Evolutionary conservation across 2,329 filamentous ascomycete species (phyloP).

Genomic region (Phialocephala sp.): DNA sequence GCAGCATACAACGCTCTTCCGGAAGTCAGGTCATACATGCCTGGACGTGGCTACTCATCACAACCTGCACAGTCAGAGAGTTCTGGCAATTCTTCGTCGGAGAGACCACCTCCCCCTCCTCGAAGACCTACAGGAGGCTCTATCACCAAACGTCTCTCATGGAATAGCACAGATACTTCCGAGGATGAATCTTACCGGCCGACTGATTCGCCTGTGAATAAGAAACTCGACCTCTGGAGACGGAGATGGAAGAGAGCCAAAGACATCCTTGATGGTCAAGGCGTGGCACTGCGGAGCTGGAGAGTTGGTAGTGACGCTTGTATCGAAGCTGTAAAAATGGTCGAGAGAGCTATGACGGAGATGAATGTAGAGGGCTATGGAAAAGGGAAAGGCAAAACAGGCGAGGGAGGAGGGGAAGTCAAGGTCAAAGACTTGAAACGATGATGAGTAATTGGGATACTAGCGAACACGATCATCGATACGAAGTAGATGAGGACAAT

Average conservation of each 20-base stretch:
- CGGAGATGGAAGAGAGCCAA: slow-evolving; percentile 71
- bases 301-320: slow-evolving; percentile 73
- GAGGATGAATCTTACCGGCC: slow-evolving; percentile 38
- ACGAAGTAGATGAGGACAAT: neutral
- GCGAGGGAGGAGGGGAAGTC: slow-evolving; percentile 39
- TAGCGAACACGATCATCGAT: neutral
- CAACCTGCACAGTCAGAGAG: slow-evolving; percentile 18
- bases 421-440: slow-evolving; percentile 44
- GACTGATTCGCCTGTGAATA: slow-evolving; percentile 52
- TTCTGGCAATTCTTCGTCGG: slow-evolving; percentile 19
- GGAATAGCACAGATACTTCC: slow-evolving; percentile 36
- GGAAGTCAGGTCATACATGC: slow-evolving; percentile 40
- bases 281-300: slow-evolving; percentile 76
- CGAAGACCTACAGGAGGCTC: slow-evolving; percentile 26
- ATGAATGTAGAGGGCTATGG: slow-evolving; percentile 47
- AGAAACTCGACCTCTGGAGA: slow-evolving; percentile 76
- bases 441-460: slow-evolving; percentile 4
- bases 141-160: slow-evolving; percentile 32
- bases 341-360: slow-evolving; percentile 59
- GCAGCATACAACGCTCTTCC: slow-evolving; percentile 43
- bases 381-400: slow-evolving; percentile 38
- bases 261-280: slow-evolving; percentile 63
- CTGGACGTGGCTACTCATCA: slow-evolving; percentile 24
- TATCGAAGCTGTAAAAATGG: slow-evolving; percentile 67
- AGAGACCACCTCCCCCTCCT: slow-evolving; percentile 33